These are phyloP conservation scores for Auriculariales sp. DNA, from an alignment of 768 basidiomycete species.

Conservation along the genomic window DNA sequence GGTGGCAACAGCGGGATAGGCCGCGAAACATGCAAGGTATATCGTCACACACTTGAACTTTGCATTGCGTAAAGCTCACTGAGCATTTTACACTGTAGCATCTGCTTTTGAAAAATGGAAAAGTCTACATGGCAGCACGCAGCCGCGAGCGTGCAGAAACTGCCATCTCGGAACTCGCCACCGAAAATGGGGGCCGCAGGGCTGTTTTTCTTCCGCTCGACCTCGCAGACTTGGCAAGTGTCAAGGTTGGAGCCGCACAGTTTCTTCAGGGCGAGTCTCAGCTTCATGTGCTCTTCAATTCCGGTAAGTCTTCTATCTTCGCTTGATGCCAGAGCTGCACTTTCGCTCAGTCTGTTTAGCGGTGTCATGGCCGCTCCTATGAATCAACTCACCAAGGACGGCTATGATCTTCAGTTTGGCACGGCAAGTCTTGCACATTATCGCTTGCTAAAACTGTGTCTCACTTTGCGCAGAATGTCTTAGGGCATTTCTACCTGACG, in stretches of 20 bases:
- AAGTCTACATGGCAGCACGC: conserved; percentile 10
- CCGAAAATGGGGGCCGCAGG: conserved; percentile 10
- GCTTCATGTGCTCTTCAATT: conserved; percentile 36
- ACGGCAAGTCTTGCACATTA: conserved; percentile 32
- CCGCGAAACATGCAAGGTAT: conserved; percentile 37
- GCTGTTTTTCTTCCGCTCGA: conserved; percentile 19
- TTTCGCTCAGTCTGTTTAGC: conserved; percentile 1
- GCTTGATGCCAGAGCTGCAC: background rate
- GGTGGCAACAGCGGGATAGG: conserved; percentile 20
- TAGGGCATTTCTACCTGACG: conserved; percentile 10
- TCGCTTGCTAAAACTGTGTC: background rate
- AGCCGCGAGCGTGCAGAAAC: background rate
- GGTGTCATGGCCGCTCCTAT: conserved; percentile 12
- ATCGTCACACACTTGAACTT: background rate
- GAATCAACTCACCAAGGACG: conserved; percentile 9
- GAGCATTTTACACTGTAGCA: conserved; percentile 18
- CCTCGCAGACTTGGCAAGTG: conserved; percentile 16
- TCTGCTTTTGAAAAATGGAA: conserved; percentile 40
- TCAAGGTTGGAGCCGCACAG: conserved; percentile 16
- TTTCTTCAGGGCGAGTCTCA: conserved; percentile 24
- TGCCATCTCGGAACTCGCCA: conserved; percentile 11
- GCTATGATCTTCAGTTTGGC: conserved; percentile 14
- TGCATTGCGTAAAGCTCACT: background rate
- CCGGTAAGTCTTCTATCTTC: conserved; percentile 22
- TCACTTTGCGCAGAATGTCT: conserved; percentile 3